These are phyloP conservation scores for Dactylellina haptotyla DNA, from an alignment of 2,329 filamentous ascomycete species.

Conservation along the genomic window DNA sequence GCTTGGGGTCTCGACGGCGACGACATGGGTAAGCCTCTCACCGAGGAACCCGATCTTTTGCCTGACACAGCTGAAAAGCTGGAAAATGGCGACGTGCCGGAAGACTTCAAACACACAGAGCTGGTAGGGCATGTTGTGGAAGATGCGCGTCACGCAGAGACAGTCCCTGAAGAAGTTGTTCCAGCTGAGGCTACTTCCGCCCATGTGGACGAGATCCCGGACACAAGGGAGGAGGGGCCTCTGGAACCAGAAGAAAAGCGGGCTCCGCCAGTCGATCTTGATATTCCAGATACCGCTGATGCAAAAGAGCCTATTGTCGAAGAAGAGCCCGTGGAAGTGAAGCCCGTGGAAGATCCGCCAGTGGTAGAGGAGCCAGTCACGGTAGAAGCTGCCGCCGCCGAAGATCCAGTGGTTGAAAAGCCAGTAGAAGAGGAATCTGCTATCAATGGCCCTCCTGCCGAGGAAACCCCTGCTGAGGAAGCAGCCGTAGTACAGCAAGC, in stretches of 20 bases:
- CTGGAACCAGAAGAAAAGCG: constrained; percentile 18
- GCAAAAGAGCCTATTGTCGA: constrained; percentile 26
- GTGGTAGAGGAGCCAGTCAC: constrained; percentile 7
- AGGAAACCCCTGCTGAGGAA: not conserved
- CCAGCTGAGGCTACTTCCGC: not conserved
- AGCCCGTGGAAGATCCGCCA: no score
- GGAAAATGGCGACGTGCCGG: constrained; percentile 28
- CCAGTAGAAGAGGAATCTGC: constrained; percentile 8
- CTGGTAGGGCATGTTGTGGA: no score
- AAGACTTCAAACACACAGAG: constrained; percentile 1
- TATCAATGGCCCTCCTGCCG: not conserved
- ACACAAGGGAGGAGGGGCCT: constrained; percentile 25
- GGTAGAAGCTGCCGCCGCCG: constrained; percentile 7
- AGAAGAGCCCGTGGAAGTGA: not conserved
- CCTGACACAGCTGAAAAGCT: constrained; percentile 41
- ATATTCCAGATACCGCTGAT: constrained; percentile 49
- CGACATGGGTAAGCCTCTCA: constrained; percentile 33
- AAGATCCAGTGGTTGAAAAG: constrained; percentile 15
- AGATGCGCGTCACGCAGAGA: constrained; percentile 3
- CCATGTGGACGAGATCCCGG: constrained; percentile 8
- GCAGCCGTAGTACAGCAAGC: not conserved
- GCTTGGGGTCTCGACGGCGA: constrained; percentile 45
- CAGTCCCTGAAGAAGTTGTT: constrained; percentile 10
- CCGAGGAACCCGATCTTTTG: constrained; percentile 35
- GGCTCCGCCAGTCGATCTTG: constrained; percentile 25